Conservation (phyloP, 1,139 yeast genomes). For the Hanseniaspora sp. region DNA sequence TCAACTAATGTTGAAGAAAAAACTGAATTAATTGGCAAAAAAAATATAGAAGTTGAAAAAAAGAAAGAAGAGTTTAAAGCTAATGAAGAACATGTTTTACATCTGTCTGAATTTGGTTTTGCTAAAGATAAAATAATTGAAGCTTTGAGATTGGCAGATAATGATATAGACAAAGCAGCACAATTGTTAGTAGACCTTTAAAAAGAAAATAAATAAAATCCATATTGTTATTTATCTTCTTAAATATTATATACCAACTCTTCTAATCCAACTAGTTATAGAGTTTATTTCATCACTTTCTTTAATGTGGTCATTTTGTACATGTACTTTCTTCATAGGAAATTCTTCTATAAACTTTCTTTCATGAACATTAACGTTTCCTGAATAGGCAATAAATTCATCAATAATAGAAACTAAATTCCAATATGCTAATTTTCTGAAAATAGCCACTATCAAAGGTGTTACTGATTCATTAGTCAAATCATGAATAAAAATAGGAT, state of each 20-base stretch:
- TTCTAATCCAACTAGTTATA: slow-evolving; percentile 13
- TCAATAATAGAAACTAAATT: slow-evolving; percentile 76
- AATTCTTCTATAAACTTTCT: slow-evolving; percentile 74
- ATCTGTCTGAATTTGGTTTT: slow-evolving; percentile 61
- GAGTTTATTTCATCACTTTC: slow-evolving; percentile 3
- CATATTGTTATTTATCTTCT: neutral
- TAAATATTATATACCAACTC: slow-evolving; percentile 11
- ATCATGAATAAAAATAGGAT: slow-evolving; percentile 78
- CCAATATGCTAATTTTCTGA: slow-evolving; percentile 79
- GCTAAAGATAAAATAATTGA: slow-evolving; percentile 47
- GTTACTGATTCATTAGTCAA: slow-evolving; percentile 83
- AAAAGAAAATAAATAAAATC: neutral
- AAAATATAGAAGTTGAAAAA: slow-evolving; percentile 2
- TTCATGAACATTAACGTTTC: slow-evolving; percentile 74
- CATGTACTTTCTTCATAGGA: slow-evolving; percentile 41
- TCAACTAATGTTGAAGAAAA: neutral
- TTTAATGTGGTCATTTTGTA: slow-evolving; percentile 16
- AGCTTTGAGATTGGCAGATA: slow-evolving; percentile 58
- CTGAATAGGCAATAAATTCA: slow-evolving; percentile 69
- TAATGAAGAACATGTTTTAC: slow-evolving; percentile 40
- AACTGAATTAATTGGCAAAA: too few relatives aligned
- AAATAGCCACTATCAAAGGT: slow-evolving; percentile 71
- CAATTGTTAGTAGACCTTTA: slow-evolving; percentile 56
- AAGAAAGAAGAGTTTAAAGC: slow-evolving; percentile 15
- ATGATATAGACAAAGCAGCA: slow-evolving; percentile 66